These are phyloP conservation scores for Rosa chinensis DNA, from an alignment of 306 rosid genomes.

Conservation along the genomic window DNA sequence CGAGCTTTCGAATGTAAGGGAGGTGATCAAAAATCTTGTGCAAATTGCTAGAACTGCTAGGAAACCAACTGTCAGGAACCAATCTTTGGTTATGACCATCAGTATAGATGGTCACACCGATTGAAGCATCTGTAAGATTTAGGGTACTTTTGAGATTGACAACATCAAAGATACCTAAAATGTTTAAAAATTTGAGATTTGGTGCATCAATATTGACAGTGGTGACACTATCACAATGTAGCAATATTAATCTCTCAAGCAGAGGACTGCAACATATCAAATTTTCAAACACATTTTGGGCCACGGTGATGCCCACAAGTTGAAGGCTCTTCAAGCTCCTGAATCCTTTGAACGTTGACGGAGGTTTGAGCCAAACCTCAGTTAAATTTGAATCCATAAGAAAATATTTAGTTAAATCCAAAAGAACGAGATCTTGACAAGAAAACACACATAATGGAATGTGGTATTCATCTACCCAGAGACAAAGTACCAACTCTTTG, in stretches of 20 bases:
- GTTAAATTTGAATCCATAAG: too few species aligned
- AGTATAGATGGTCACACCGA: not conserved
- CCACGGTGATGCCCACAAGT: conserved; percentile 27
- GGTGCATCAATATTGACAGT: conserved; percentile 44
- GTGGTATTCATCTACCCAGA: not conserved
- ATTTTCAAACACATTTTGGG: conserved; percentile 44
- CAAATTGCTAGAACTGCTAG: conserved; percentile 38
- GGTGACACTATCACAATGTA: conserved; percentile 38
- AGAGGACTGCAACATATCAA: conserved; percentile 46
- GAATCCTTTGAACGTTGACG: conserved; percentile 48
- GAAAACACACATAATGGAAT: not conserved
- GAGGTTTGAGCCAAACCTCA: conserved; percentile 30
- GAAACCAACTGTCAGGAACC: not conserved
- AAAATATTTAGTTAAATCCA: conserved; percentile 24
- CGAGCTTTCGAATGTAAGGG: conserved; percentile 40
- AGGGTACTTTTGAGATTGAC: conserved; percentile 42
- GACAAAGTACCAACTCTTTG: not conserved
- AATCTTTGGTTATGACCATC: conserved; percentile 21
- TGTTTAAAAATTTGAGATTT: conserved; percentile 25
- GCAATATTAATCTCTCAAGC: conserved; percentile 49
- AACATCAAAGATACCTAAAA: conserved; percentile 19
- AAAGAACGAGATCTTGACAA: conserved; percentile 30
- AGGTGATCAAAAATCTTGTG: conserved; percentile 41
- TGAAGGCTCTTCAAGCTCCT: conserved; percentile 52
- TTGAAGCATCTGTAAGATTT: conserved; percentile 37